A percentile compares a stretch with the other conserved stretches of the same genome.
Conservation (phyloP, 192 early-diverging fungal species). For the Rhizoclosmatium globosum region DNA sequence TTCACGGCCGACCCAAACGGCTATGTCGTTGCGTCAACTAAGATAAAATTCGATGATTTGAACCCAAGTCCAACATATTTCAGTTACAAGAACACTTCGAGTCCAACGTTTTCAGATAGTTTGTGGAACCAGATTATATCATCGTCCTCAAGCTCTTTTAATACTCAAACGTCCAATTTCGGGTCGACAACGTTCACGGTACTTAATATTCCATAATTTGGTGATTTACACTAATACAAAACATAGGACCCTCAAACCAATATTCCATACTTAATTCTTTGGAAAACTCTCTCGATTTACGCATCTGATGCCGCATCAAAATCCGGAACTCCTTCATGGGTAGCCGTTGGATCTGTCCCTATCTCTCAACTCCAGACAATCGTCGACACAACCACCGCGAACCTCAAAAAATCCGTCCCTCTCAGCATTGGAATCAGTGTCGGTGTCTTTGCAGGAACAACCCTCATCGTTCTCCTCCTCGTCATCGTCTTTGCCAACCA, state of each 20-base stretch:
- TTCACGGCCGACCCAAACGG: slow-evolving; percentile 6
- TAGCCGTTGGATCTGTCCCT: slow-evolving; percentile 38
- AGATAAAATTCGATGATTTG: not conserved
- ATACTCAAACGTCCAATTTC: slow-evolving; percentile 15
- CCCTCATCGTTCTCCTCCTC: slow-evolving; percentile 37
- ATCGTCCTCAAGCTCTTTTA: not conserved
- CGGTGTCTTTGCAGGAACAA: slow-evolving; percentile 38
- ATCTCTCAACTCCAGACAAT: slow-evolving; percentile 38
- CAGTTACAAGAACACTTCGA: slow-evolving; percentile 3
- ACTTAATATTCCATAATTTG: not conserved
- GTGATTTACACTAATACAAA: not conserved
- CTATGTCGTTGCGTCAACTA: not conserved
- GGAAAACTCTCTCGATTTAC: slow-evolving; percentile 34
- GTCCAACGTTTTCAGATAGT: not conserved
- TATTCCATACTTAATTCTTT: slow-evolving; percentile 35
- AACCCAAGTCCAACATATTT: not conserved
- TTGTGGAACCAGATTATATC: slow-evolving; percentile 29
- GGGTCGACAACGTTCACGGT: slow-evolving; percentile 14
- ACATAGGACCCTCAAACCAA: slow-evolving; percentile 26
- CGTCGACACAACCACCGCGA: slow-evolving; percentile 31
- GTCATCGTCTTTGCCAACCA: slow-evolving; percentile 27
- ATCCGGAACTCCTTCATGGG: slow-evolving; percentile 8
- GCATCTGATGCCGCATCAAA: slow-evolving; percentile 5
- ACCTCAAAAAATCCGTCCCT: slow-evolving; percentile 27
- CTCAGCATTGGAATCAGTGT: slow-evolving; percentile 24